phyloP scores from a whole-genome alignment of 805 yeast species.

The Jamesozyma piceae region DNA sequence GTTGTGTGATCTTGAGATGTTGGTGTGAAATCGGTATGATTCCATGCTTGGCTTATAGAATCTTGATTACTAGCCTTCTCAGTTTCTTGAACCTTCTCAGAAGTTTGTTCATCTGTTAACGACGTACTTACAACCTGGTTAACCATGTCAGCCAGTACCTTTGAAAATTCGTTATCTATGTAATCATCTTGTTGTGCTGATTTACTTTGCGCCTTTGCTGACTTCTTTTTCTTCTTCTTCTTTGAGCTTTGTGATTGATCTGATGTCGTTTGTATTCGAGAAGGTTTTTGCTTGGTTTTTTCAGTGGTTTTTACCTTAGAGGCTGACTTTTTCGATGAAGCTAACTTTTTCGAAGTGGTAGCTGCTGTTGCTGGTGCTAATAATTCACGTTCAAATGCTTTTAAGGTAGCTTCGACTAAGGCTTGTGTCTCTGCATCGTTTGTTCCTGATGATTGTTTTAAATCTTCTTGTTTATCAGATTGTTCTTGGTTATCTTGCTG shows the following conservation, averaged over 20 bases:
- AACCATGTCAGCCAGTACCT: constrained; percentile 48
- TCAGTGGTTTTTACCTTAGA: constrained; percentile 1
- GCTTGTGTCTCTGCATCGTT: constrained; percentile 29
- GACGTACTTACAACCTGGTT: constrained; percentile 42
- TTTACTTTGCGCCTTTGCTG: constrained; percentile 6
- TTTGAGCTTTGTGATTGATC: constrained; percentile 1
- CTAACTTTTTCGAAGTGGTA: constrained; percentile 5
- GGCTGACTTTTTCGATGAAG: not conserved
- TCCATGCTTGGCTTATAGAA: not conserved
- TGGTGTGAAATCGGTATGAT: not conserved
- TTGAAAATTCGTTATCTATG: constrained; percentile 35
- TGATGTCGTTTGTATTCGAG: constrained; percentile 6
- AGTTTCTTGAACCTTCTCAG: not conserved
- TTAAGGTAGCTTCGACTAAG: constrained; percentile 27
- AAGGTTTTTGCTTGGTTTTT: constrained; percentile 1
- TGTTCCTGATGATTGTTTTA: not conserved
- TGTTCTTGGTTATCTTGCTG: constrained; percentile 12
- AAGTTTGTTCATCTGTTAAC: constrained; percentile 2
- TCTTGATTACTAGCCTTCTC: not conserved
- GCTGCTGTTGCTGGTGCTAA: constrained; percentile 12
- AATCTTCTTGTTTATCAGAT: not conserved
- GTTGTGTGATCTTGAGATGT: not conserved
- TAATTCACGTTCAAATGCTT: constrained; percentile 27
- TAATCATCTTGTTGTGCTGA: constrained; percentile 2
- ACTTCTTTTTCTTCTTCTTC: constrained; percentile 21